Evolutionary conservation across 352 stramenopile species (phyloP).

Genomic region (Phytophthora multivora): DNA sequence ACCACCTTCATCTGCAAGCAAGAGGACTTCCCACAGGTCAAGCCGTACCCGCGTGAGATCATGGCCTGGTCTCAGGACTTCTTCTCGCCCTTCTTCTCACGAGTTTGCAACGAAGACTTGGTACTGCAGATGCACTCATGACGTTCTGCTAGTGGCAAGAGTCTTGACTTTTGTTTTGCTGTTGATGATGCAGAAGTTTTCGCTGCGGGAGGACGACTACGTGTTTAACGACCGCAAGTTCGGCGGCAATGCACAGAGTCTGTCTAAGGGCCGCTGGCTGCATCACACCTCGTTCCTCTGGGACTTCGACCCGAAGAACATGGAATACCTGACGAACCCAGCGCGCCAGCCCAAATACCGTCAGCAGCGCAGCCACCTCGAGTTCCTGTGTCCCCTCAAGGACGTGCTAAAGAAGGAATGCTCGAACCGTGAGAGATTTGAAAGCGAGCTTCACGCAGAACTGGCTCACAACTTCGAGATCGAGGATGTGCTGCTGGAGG

Average conservation of each 20-base stretch:
- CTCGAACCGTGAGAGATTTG: conserved; percentile 48
- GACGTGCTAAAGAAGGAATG: conserved; percentile 60
- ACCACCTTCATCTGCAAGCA: conserved; percentile 92
- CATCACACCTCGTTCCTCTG: conserved; percentile 99
- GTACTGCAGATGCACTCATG: conserved; percentile 8
- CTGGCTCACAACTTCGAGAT: conserved; percentile 66
- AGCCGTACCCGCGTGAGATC: conserved; percentile 91
- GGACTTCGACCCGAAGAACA: conserved; percentile 94
- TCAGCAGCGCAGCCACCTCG: conserved; percentile 89
- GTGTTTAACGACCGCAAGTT: conserved; percentile 95
- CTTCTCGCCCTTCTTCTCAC: conserved; percentile 80
- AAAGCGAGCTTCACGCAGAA: conserved; percentile 47
- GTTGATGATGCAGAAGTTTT: conserved; percentile 66
- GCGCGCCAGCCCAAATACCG: conserved; percentile 95
- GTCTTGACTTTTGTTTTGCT: background rate
- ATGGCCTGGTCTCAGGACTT: conserved; percentile 92
- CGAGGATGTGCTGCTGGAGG: conserved; percentile 51
- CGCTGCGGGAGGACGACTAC: conserved; percentile 96
- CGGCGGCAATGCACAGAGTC: conserved; percentile 96
- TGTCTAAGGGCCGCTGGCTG: conserved; percentile 94
- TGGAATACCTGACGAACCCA: conserved; percentile 95
- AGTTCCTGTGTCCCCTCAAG: conserved; percentile 94
- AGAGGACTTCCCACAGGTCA: conserved; percentile 70
- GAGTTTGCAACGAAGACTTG: conserved; percentile 41
- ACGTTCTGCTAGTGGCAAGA: conserved; percentile 1